Conservation (phyloP, 768 basidiomycete genomes). For the Rubroboletus satanas region DNA sequence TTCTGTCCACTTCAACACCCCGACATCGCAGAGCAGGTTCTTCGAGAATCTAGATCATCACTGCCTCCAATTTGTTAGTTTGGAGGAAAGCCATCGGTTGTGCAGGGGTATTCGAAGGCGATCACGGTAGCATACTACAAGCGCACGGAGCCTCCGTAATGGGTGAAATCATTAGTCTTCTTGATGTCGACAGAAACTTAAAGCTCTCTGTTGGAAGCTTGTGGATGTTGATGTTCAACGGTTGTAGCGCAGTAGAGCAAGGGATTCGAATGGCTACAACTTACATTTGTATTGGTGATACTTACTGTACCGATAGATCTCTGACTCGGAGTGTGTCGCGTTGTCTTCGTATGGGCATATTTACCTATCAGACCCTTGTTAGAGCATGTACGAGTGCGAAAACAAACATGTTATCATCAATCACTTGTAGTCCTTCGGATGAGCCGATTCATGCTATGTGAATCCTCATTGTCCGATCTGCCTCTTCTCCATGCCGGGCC, state of each 20-base stretch:
- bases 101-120: too few species aligned
- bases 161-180: not conserved
- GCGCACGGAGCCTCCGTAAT: not conserved
- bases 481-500: conserved; percentile 18
- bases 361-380: not conserved
- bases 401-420: not conserved
- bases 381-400: not conserved
- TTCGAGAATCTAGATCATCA: conserved; percentile 16
- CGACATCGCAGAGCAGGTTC: conserved; percentile 22
- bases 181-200: not conserved
- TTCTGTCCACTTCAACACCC: conserved; percentile 1
- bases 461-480: conserved; percentile 7
- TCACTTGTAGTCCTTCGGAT: not conserved
- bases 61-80: not conserved
- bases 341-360: not conserved
- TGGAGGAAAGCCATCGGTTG: not conserved
- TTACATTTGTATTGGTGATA: not conserved
- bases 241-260: conserved; percentile 10
- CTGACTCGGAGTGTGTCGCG: not conserved
- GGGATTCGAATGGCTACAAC: conserved; percentile 2
- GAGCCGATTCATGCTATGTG: not conserved
- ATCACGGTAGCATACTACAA: not conserved
- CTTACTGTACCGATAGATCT: not conserved
- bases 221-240: not conserved
- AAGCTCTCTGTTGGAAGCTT: not conserved